Evolutionary conservation across 768 basidiomycete species (phyloP), one percentile per base, ranked within the genome.

Genomic region (Trametes coccinea): DNA sequence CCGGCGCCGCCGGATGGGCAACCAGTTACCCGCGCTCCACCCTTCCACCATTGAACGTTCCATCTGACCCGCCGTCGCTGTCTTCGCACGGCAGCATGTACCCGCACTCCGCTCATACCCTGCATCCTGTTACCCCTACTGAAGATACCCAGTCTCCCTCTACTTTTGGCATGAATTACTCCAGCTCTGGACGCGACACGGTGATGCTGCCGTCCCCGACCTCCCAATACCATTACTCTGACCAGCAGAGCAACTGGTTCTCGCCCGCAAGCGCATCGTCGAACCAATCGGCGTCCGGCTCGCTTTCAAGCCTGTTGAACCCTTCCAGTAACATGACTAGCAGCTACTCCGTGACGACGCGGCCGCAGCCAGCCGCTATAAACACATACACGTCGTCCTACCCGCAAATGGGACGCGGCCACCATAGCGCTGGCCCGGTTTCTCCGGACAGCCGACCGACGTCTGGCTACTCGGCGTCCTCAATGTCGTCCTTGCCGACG

Each of bases 381-480:
- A 71, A 68, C 48, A 69, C 67, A 5, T 69, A 72, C 54, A 64
- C 64, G 0, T 65, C 70, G 14, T 66, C 89, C 4, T 90, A 89
- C 75, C 86, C 87, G 6, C 84, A 86, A 44, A 81, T 89, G 79
- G 82, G 85, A 70, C 80, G 80, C 45, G 84, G 86, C 62, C 86
- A 88, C 66, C 84, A 84, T 57, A 84, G 85, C 39, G 89, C 88
- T 0, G 90, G 89, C 0, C 78, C 79, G 7, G 73, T 90, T 65
- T 93, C 92, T 3, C 92, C 92, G 5, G 92, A 93, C 72, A 90
- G 89, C 74, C 86, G 92, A 53, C 92, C 92, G 1, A 88, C 87
- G 2, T 92, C 92, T 0, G 90, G 92, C 16, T 93, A 93, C 73
- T 92, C 92, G 41, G 90, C 92, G 58, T 87, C 89, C 2, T 91